phyloP scores from a whole-genome alignment of 257 asterid species.

The Verbascum thapsus region DNA sequence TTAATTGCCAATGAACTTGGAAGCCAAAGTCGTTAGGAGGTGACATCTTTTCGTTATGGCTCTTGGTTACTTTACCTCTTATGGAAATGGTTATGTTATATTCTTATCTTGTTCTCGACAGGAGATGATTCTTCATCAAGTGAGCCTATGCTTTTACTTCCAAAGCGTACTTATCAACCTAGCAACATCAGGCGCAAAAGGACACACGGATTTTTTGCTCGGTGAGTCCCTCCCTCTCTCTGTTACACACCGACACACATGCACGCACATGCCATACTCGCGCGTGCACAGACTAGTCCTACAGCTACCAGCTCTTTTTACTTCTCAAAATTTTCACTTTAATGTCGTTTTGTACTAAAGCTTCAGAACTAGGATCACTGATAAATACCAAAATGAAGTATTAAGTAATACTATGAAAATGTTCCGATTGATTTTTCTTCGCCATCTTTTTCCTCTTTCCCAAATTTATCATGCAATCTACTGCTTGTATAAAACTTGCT shows the following conservation, averaged over 20 bases:
- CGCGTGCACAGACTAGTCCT: too few relatives aligned
- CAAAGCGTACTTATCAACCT: conserved; percentile 65
- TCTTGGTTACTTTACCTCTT: conserved; percentile 12
- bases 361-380: background rate
- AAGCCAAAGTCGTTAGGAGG: conserved; percentile 9
- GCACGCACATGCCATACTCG: background rate
- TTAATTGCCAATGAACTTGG: background rate
- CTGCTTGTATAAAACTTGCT: background rate
- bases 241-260: background rate
- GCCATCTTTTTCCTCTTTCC: background rate
- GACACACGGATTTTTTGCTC: conserved; percentile 57
- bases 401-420: conserved; percentile 2
- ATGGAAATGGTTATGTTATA: conserved; percentile 18
- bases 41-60: conserved; percentile 5
- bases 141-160: conserved; percentile 45
- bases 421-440: background rate
- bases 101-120: conserved; percentile 19
- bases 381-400: background rate
- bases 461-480: conserved; percentile 7
- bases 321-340: background rate
- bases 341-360: background rate
- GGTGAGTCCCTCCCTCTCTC: conserved; percentile 36
- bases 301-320: too few relatives aligned
- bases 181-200: conserved; percentile 69
- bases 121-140: conserved; percentile 43